A percentile compares a stretch with the other conserved stretches of the same genome.
Conservation (phyloP, 495 filamentous ascomycete species). For the Aspergillus ostianus region DNA sequence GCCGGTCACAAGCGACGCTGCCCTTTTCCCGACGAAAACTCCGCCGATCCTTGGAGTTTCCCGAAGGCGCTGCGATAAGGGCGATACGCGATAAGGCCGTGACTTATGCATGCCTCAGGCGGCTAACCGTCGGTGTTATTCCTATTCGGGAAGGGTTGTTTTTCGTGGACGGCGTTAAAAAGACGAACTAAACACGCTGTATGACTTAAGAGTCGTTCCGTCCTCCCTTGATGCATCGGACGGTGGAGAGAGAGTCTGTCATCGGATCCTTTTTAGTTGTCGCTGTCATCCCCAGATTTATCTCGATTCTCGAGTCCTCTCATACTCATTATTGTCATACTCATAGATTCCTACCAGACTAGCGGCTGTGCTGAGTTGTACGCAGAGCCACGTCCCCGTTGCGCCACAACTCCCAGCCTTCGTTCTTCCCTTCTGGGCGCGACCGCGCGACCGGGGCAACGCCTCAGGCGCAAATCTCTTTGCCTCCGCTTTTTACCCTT, state of each 20-base stretch:
- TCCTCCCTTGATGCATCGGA: too few species aligned
- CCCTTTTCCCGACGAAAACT: background rate
- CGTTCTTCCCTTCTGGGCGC: background rate
- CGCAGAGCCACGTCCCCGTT: conserved; percentile 6
- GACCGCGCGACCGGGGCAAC: conserved; percentile 2
- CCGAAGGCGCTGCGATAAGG: too few species aligned
- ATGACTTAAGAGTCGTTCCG: too few species aligned
- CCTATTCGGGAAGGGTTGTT: too few species aligned
- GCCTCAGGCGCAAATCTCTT: conserved; percentile 20
- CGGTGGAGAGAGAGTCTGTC: too few species aligned
- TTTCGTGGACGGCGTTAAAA: too few species aligned
- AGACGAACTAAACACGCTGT: too few species aligned
- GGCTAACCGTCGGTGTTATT: background rate
- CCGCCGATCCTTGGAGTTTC: background rate
- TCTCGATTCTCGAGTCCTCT: too few species aligned
- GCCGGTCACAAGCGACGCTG: background rate
- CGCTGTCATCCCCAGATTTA: too few species aligned
- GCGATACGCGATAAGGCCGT: background rate
- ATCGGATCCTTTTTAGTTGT: too few species aligned
- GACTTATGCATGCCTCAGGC: background rate
- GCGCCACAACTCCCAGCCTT: conserved; percentile 19
- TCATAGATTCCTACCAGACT: too few species aligned
- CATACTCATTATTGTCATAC: too few species aligned
- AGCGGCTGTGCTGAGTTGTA: conserved; percentile 13
- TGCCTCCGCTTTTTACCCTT: conserved; percentile 24